Percentiles rank a stretch among this genome's conserved stretches.
Conservation (phyloP, 2,329 filamentous ascomycete genomes). For the Ophiostoma australiae region DNA sequence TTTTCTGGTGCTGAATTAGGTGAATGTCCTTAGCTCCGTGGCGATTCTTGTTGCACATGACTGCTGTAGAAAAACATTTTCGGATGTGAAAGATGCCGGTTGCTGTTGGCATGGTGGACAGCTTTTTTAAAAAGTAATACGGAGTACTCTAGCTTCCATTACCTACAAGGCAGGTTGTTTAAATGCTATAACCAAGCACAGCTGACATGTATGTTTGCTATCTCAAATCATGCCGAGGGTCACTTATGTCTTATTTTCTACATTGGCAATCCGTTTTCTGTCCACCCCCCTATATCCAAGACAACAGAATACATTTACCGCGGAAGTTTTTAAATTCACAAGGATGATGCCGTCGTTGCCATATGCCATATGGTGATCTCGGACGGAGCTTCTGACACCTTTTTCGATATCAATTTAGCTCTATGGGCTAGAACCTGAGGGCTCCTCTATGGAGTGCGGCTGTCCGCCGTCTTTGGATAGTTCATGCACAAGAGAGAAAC, state of each 20-base stretch:
- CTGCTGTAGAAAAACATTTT: too few species aligned
- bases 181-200: too few species aligned
- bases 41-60: too few species aligned
- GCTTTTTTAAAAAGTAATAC: too few species aligned
- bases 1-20: not conserved
- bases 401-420: not conserved
- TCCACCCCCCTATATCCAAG: not conserved
- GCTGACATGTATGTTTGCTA: too few species aligned
- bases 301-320: too few species aligned
- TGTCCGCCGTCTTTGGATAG: not conserved
- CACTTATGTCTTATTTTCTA: too few species aligned
- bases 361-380: not conserved
- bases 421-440: not conserved
- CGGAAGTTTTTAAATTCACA: not conserved
- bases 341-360: not conserved
- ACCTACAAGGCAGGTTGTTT: too few species aligned
- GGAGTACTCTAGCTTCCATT: too few species aligned
- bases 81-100: too few species aligned
- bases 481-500: slow-evolving; percentile 5
- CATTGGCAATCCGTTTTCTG: not conserved
- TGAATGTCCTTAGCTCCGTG: not conserved
- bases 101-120: too few species aligned
- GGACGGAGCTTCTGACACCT: not conserved
- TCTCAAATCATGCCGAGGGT: too few species aligned
- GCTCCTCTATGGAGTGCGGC: not conserved